Evolutionary conservation across 2,329 filamentous ascomycete species (phyloP).

Genomic region (Cercospora zeina): DNA sequence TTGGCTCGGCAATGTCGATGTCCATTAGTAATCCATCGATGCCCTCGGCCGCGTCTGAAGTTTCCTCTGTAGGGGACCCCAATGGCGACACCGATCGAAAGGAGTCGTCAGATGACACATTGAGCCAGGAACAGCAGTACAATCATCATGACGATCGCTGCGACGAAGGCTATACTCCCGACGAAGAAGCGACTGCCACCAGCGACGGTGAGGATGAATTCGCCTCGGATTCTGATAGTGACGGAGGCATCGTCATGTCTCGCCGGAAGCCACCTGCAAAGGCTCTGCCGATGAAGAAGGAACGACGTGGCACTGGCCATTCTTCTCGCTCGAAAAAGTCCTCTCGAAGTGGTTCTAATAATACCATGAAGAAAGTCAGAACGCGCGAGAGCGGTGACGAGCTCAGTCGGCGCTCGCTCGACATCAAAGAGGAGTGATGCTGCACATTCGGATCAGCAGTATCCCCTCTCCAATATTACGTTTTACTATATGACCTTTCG

Average conservation of each 20-base stretch:
- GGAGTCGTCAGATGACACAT: conserved; percentile 41
- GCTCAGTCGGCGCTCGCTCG: conserved; percentile 24
- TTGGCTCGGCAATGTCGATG: conserved; percentile 51
- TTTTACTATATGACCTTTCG: conserved; percentile 15
- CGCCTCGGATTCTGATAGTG: conserved; percentile 43
- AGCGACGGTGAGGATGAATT: conserved; percentile 46
- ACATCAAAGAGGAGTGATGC: conserved; percentile 32
- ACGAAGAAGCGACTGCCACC: conserved; percentile 42
- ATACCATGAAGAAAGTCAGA: conserved; percentile 53
- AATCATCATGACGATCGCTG: conserved; percentile 27
- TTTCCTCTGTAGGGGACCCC: conserved; percentile 44
- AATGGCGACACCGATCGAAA: conserved; percentile 42
- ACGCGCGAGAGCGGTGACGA: conserved; percentile 36
- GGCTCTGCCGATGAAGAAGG: conserved; percentile 22
- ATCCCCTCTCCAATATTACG: conserved; percentile 8
- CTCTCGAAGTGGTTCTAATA: conserved; percentile 51
- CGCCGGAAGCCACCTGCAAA: conserved; percentile 35
- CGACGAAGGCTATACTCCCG: conserved; percentile 39
- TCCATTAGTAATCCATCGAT: conserved; percentile 55
- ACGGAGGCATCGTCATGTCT: conserved; percentile 45
- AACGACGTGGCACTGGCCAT: conserved; percentile 37
- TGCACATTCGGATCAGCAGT: not conserved
- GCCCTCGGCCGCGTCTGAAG: conserved; percentile 52
- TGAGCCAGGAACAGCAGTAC: conserved; percentile 35
- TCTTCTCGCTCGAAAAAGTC: conserved; percentile 44